A percentile compares a stretch with the other conserved stretches of the same genome.
These are phyloP conservation scores for Taxillus chinensis DNA, from an alignment of 164 flowering plant species.

Conservation along the genomic window DNA sequence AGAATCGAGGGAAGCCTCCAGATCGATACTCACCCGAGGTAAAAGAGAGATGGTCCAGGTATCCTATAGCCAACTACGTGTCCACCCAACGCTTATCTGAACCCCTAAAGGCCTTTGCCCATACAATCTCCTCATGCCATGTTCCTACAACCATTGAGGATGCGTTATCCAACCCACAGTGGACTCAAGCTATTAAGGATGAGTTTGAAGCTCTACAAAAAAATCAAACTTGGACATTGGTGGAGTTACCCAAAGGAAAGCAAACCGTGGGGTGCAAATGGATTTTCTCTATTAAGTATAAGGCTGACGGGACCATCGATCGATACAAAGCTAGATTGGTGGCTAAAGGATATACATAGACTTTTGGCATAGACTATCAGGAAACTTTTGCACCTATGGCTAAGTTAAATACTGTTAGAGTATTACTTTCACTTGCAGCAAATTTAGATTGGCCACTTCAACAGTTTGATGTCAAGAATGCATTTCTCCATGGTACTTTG, in stretches of 20 bases:
- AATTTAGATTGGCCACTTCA: slow-evolving; percentile 1
- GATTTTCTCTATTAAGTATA: slow-evolving; percentile 1
- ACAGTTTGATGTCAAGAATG: slow-evolving; percentile 1
- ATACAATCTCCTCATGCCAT: slow-evolving; percentile 3
- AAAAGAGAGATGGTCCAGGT: neutral
- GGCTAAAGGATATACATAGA: neutral
- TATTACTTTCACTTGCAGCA: neutral
- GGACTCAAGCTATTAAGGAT: slow-evolving; percentile 7
- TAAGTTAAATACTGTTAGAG: slow-evolving; percentile 1
- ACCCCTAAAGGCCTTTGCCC: slow-evolving; percentile 3
- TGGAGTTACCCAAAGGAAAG: neutral
- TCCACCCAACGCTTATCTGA: slow-evolving; percentile 1
- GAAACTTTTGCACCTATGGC: slow-evolving; percentile 5
- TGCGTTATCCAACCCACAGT: slow-evolving; percentile 3
- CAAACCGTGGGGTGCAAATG: slow-evolving; percentile 1
- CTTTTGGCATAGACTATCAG: slow-evolving; percentile 2
- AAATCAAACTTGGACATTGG: neutral
- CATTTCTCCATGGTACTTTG: neutral
- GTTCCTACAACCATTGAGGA: neutral
- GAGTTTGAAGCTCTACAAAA: slow-evolving; percentile 3
- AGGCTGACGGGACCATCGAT: slow-evolving; percentile 1
- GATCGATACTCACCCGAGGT: slow-evolving; percentile 5
- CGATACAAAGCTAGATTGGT: neutral
- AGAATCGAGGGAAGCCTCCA: slow-evolving; percentile 6
- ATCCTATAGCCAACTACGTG: slow-evolving; percentile 7